Percentiles rank a stretch among this genome's conserved stretches.
phyloP scores from a whole-genome alignment of 148 eudicot genomes.

The Rhododendron simsii region DNA sequence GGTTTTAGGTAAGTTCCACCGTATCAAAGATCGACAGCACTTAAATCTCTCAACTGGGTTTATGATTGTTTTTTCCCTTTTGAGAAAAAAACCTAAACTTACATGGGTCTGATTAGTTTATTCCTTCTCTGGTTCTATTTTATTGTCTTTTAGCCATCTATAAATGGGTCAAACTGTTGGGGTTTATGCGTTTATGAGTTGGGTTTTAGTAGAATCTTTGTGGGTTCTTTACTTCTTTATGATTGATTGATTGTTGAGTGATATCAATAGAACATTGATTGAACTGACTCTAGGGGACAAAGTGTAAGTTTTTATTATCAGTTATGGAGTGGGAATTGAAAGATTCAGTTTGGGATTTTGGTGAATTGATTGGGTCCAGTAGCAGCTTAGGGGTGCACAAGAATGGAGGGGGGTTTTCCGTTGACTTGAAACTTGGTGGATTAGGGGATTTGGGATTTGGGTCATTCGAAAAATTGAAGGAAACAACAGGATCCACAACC shows the following conservation, averaged over 20 bases:
- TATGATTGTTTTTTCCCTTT: not conserved
- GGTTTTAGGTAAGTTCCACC: conserved; percentile 17
- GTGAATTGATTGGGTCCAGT: conserved; percentile 14
- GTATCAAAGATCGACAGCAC: conserved; percentile 9
- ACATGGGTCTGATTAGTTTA: not conserved
- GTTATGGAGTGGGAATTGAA: conserved; percentile 28
- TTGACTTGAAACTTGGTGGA: conserved; percentile 19
- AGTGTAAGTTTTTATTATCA: conserved; percentile 3
- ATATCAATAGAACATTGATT: not conserved
- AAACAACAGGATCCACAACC: not conserved
- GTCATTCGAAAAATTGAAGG: conserved; percentile 10
- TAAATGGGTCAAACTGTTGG: not conserved
- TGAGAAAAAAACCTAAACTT: not conserved
- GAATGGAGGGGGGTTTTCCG: conserved; percentile 14
- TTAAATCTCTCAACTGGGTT: conserved; percentile 7
- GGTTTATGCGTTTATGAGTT: not conserved
- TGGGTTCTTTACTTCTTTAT: not conserved
- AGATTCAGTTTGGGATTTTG: conserved; percentile 27
- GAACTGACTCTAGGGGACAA: not conserved
- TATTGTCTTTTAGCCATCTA: not conserved
- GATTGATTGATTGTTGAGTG: not conserved
- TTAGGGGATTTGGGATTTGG: conserved; percentile 12
- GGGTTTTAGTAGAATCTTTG: not conserved
- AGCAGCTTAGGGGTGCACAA: conserved; percentile 8
- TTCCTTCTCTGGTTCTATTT: not conserved